Percentiles rank a stretch among this genome's conserved stretches.
These are phyloP conservation scores for Umbellularia californica DNA, from an alignment of 164 flowering plant species.

Conservation along the genomic window DNA sequence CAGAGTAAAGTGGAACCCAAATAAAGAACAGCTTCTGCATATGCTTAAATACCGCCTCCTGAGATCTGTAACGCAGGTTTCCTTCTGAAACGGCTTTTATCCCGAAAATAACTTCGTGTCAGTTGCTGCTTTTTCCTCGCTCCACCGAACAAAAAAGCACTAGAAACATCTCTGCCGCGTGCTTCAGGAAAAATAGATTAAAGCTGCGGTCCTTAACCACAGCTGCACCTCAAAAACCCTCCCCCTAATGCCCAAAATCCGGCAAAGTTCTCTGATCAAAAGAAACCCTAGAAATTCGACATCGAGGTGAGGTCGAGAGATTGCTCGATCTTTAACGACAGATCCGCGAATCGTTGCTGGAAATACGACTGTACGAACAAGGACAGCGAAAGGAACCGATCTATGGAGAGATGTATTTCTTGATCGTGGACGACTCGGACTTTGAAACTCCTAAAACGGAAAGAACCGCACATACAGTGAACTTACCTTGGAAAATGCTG, in stretches of 20 bases:
- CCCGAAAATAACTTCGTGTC: slow-evolving; percentile 1
- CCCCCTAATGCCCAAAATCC: not conserved
- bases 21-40: not conserved
- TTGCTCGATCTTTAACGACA: slow-evolving; percentile 2
- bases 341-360: not conserved
- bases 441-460: not conserved
- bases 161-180: not conserved
- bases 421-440: not conserved
- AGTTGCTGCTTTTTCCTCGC: not conserved
- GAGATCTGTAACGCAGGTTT: slow-evolving; percentile 4
- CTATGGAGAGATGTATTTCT: no score
- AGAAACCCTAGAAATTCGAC: not conserved
- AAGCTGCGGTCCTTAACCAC: not conserved
- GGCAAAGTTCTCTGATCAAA: slow-evolving; percentile 3
- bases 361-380: not conserved
- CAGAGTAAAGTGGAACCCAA: not conserved
- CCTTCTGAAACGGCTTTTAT: slow-evolving; percentile 1
- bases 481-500: not conserved
- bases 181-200: not conserved
- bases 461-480: not conserved
- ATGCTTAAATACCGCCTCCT: not conserved
- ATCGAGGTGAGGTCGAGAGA: not conserved
- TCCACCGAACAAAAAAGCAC: not conserved
- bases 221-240: not conserved
- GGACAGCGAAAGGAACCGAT: not conserved